These are phyloP conservation scores for Balansia obtecta DNA, from an alignment of 2,329 filamentous ascomycete genomes.

Conservation along the genomic window DNA sequence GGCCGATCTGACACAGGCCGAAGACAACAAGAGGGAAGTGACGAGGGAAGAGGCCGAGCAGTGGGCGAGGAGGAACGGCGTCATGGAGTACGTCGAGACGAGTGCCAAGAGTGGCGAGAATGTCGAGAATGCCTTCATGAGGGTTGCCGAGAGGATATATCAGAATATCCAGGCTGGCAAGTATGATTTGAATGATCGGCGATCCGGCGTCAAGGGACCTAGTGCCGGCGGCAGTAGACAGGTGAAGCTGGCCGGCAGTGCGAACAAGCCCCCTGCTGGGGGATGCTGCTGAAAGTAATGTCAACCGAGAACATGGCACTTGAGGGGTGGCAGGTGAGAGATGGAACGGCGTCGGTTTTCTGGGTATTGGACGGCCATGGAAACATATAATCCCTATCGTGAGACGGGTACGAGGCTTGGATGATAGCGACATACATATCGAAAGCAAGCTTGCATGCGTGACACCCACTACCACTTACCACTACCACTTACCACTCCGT, in stretches of 20 bases:
- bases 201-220: constrained; percentile 78
- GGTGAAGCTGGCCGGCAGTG: constrained; percentile 31
- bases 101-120: constrained; percentile 91
- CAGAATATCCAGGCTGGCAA: constrained; percentile 91
- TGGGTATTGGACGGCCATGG: not conserved
- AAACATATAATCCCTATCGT: not conserved
- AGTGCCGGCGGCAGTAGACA: constrained; percentile 34
- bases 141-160: constrained; percentile 91
- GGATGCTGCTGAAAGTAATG: constrained; percentile 35
- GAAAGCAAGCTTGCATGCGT: constrained; percentile 4
- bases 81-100: constrained; percentile 91
- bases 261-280: constrained; percentile 25
- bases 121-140: constrained; percentile 84
- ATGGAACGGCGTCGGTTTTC: not conserved
- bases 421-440: constrained; percentile 2
- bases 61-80: constrained; percentile 76
- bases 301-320: not conserved
- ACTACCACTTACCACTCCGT: no score
- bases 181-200: constrained; percentile 87
- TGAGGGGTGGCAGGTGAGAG: not conserved
- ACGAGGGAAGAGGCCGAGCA: constrained; percentile 72
- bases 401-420: not conserved
- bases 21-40: constrained; percentile 62
- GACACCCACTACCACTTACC: constrained; percentile 4
- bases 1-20: constrained; percentile 56